phyloP scores from a whole-genome alignment of 257 asterid genomes.

The Eustoma russellianum region DNA sequence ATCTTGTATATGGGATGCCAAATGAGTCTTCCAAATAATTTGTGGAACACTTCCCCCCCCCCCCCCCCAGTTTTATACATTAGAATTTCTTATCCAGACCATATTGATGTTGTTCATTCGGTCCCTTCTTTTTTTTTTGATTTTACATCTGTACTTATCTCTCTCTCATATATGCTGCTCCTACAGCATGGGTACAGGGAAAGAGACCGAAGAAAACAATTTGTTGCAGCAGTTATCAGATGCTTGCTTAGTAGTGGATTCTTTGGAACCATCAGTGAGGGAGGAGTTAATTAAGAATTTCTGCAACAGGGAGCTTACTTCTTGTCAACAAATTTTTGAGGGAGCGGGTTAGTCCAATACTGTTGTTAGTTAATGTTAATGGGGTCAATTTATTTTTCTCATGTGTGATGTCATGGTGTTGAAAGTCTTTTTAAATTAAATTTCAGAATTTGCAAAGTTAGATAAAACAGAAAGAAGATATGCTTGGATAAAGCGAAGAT shows the following conservation, averaged over 20 bases:
- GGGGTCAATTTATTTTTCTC: constrained; percentile 5
- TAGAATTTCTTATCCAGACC: neutral
- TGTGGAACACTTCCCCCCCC: too few species aligned
- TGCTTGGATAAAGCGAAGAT: constrained; percentile 93
- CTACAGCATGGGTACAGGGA: constrained; percentile 92
- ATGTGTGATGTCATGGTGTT: constrained; percentile 15
- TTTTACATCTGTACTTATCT: constrained; percentile 3
- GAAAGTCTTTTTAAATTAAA: constrained; percentile 15
- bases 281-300: constrained; percentile 86
- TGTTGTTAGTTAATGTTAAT: neutral
- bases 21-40: too few species aligned
- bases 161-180: neutral
- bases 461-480: constrained; percentile 94
- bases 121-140: constrained; percentile 3
- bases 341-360: constrained; percentile 71
- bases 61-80: neutral
- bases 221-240: constrained; percentile 89
- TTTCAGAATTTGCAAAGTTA: constrained; percentile 75
- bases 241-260: constrained; percentile 96
- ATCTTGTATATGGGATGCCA: neutral
- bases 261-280: constrained; percentile 97
- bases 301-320: constrained; percentile 89
- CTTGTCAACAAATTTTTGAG: constrained; percentile 95
- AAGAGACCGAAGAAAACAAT: constrained; percentile 83
- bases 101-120: neutral